Base-by-base conservation (phyloP, 176 grass and related monocot species). In the Eremochloa ophiuroides region DNA sequence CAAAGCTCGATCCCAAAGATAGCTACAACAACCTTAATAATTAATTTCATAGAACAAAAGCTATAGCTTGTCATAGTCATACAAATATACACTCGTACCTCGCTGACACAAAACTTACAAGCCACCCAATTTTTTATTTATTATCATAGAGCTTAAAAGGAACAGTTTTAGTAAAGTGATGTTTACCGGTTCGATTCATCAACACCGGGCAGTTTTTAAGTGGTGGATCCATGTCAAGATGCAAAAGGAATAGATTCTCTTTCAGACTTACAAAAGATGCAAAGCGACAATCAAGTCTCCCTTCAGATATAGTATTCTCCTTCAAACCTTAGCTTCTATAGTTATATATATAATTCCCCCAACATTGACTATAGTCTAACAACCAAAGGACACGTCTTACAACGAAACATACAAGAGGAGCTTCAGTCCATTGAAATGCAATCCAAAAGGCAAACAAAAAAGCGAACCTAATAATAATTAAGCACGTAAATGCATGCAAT, bases 301-400 rank as follows among this genome's bases (percentile, higher is more conserved):
- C 51, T 77, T 34, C 14, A 50, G 27, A 71, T 63, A 71, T 11
- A 40, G 3, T 43, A 86, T 10, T 55, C 28, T 17, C 30, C 20
- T 51, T 10, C 1, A 3, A 62, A 25, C 53, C 0, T 64, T 71
- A 82, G 12, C 25, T 40, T 16, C 9, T 60, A 13, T 27, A 60
- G 10, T 25, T 80, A 18, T 8, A 69, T n/a, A 34, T 34, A 34
- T 34, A 4, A 35, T 33, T 33, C 23, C 17, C 50, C 38, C 40
- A 62, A 86, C 63, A 39, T 63, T 53, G 31, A 76, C 10, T 34
- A 28, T 27, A 60, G 29, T 75, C 23, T 69, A 87, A 38, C 10
- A 69, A 58, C 37, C 22, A 37, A 27, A 8, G 38, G 8, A 50
- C 41, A n/a, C 39, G 39, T 48, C n/a, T 31, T 41, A 25, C 9